These are phyloP conservation scores for Saturnispora silvae DNA, from an alignment of 805 yeast species.

Conservation along the genomic window DNA sequence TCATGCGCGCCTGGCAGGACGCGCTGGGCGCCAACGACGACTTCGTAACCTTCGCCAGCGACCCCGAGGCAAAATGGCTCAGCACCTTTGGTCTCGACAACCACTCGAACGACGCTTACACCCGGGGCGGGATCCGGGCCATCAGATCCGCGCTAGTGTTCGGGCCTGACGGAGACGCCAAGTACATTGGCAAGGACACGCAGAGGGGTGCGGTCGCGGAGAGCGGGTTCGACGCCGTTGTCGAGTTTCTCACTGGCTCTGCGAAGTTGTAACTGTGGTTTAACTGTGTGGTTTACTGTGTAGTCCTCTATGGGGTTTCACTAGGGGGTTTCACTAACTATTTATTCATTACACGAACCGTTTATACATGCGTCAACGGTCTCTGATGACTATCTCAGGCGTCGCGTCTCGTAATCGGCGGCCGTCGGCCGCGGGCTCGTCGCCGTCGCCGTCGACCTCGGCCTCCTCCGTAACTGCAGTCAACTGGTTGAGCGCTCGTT, in stretches of 20 bases:
- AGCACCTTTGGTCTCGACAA: constrained; percentile 8
- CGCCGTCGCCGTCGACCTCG: neutral
- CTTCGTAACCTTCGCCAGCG: constrained; percentile 39
- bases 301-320: too few relatives aligned
- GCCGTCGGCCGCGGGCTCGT: neutral
- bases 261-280: neutral
- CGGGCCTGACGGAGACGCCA: constrained; percentile 28
- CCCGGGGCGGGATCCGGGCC: constrained; percentile 12
- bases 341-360: too few relatives aligned
- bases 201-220: constrained; percentile 21
- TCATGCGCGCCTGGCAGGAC: constrained; percentile 36
- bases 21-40: constrained; percentile 22
- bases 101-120: constrained; percentile 9
- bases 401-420: neutral
- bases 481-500: constrained; percentile 14
- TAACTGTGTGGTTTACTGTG: too few relatives aligned
- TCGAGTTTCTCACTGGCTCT: constrained; percentile 2
- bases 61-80: constrained; percentile 32
- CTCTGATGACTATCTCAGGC: neutral
- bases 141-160: constrained; percentile 62
- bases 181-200: constrained; percentile 34
- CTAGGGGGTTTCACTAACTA: too few relatives aligned
- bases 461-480: too few relatives aligned
- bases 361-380: too few relatives aligned
- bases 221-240: constrained; percentile 12